These are phyloP conservation scores for Lophiostoma macrostomum DNA, from an alignment of 495 filamentous ascomycete species.

Conservation along the genomic window DNA sequence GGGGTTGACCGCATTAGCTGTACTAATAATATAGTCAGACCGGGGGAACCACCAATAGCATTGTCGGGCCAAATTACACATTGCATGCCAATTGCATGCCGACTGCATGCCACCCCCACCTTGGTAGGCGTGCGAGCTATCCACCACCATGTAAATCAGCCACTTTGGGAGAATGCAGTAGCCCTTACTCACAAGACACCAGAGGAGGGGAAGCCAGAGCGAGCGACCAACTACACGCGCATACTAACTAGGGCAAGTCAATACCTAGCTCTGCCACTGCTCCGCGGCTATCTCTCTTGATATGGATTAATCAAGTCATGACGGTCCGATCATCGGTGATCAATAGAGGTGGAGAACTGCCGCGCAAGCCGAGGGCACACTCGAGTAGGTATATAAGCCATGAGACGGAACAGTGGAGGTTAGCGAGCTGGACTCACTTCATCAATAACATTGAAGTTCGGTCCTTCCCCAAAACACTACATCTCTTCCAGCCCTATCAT, in stretches of 20 bases:
- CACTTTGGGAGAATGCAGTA: conserved; percentile 25
- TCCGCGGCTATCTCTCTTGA: conserved; percentile 3
- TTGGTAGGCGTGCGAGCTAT: conserved; percentile 3
- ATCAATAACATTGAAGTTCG: conserved; percentile 6
- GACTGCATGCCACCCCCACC: no score
- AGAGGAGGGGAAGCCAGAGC: conserved; percentile 21
- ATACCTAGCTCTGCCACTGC: background rate
- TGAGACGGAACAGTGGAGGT: background rate
- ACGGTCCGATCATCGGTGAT: conserved; percentile 9
- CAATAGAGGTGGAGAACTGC: background rate
- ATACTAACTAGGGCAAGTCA: conserved; percentile 1
- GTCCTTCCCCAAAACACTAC: background rate
- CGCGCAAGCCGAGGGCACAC: background rate
- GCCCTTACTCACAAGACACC: conserved; percentile 9
- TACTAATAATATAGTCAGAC: conserved; percentile 1
- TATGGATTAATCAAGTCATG: conserved; percentile 4
- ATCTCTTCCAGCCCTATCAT: conserved; percentile 8
- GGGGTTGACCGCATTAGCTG: background rate
- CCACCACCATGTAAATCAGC: conserved; percentile 12
- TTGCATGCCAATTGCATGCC: no score
- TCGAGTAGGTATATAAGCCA: conserved; percentile 15
- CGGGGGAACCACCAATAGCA: no score
- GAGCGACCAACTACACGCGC: conserved; percentile 5
- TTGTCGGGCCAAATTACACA: no score
- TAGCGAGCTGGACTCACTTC: conserved; percentile 9